Evolutionary conservation across 2,329 filamentous ascomycete species (phyloP).

Genomic region (Coniochaeta prunicola): DNA sequence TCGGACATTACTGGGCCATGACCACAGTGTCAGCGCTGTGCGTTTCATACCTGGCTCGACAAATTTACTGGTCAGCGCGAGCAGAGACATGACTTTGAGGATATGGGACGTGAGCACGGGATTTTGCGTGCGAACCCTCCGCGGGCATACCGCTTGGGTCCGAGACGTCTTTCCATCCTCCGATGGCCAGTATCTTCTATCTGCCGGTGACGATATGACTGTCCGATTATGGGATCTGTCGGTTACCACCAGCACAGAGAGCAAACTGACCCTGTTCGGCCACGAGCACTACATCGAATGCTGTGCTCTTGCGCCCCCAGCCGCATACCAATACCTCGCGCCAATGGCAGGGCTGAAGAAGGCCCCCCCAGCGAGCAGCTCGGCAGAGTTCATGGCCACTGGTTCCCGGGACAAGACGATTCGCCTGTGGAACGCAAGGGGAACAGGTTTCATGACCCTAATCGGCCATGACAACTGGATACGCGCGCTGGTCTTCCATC

Average conservation of each 20-base stretch:
- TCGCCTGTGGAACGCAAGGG: slow-evolving; percentile 78
- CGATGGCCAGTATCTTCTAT: slow-evolving; percentile 78
- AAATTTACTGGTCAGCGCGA: slow-evolving; percentile 80
- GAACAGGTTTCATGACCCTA: slow-evolving; percentile 77
- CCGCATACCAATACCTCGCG: slow-evolving; percentile 71
- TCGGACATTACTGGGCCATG: slow-evolving; percentile 80
- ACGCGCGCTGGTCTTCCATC: slow-evolving; percentile 78
- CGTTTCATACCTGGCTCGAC: slow-evolving; percentile 82
- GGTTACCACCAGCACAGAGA: slow-evolving; percentile 50
- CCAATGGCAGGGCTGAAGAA: slow-evolving; percentile 77
- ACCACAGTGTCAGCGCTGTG: slow-evolving; percentile 83
- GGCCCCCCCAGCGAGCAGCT: slow-evolving; percentile 63
- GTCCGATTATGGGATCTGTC: slow-evolving; percentile 80
- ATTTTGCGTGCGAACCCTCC: slow-evolving; percentile 85
- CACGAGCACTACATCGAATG: slow-evolving; percentile 85
- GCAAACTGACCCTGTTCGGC: slow-evolving; percentile 72
- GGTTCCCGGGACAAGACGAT: slow-evolving; percentile 88
- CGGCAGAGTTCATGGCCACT: slow-evolving; percentile 83
- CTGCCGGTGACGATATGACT: slow-evolving; percentile 75
- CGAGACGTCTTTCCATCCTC: slow-evolving; percentile 75
- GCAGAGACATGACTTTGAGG: slow-evolving; percentile 73
- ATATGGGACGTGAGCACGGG: slow-evolving; percentile 94
- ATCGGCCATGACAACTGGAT: slow-evolving; percentile 94
- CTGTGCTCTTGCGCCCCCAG: slow-evolving; percentile 74
- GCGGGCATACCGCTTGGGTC: slow-evolving; percentile 86